phyloP scores from a whole-genome alignment of 2,329 filamentous ascomycete genomes.

The Trichoderma sp. region DNA sequence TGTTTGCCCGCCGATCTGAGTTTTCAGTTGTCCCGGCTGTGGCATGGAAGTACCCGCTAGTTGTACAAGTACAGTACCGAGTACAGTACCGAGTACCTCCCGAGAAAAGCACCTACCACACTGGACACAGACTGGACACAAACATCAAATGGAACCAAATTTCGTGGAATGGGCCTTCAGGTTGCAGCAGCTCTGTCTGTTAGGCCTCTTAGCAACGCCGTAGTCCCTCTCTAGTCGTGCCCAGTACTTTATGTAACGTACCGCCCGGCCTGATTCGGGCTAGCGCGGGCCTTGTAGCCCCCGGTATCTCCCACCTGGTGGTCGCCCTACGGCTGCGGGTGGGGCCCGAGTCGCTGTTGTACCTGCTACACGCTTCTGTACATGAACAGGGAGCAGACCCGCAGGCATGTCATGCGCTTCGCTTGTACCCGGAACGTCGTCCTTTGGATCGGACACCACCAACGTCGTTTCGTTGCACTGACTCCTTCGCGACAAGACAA shows the following conservation, averaged over 20 bases:
- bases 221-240: background rate
- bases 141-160: background rate
- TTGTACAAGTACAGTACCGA: background rate
- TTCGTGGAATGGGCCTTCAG: background rate
- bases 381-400: slow-evolving; percentile 1
- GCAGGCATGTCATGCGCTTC: slow-evolving; percentile 19
- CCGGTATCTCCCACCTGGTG: slow-evolving; percentile 11
- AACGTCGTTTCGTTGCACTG: slow-evolving; percentile 12
- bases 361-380: slow-evolving; percentile 9
- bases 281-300: slow-evolving; percentile 18
- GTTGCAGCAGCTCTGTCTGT: background rate
- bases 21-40: background rate
- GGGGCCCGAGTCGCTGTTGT: background rate
- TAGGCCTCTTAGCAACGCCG: background rate
- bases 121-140: background rate
- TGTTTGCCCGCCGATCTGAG: background rate
- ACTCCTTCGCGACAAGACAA: slow-evolving; percentile 11
- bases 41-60: background rate
- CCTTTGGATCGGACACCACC: slow-evolving; percentile 3
- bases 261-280: slow-evolving; percentile 10
- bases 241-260: slow-evolving; percentile 22
- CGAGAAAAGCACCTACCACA: background rate
- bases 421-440: slow-evolving; percentile 20
- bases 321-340: slow-evolving; percentile 19
- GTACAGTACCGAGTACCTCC: background rate